A percentile compares a stretch with the other conserved stretches of the same genome.
Conservation (phyloP, 1,284 basidiomycete species). For the Cryptococcus hybrid region DNA sequence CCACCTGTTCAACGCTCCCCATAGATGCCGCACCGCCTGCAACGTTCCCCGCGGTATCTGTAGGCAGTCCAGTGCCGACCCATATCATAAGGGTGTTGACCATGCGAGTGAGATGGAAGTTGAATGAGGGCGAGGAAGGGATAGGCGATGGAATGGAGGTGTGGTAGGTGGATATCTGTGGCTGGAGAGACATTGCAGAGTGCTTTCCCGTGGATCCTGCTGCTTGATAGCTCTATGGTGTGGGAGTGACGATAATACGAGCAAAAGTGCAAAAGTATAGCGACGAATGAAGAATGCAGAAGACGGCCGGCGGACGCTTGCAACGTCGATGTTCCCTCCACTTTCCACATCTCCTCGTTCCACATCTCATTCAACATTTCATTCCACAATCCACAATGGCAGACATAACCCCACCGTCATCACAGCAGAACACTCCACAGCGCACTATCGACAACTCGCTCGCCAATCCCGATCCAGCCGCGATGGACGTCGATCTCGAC, state of each 20-base stretch:
- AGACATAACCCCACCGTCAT: not conserved
- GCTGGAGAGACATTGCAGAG: too few species aligned
- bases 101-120: conserved; percentile 66
- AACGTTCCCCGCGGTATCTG: conserved; percentile 2
- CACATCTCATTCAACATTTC: too few species aligned
- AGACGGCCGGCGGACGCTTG: too few species aligned
- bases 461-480: conserved; percentile 8
- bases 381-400: not conserved
- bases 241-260: too few species aligned
- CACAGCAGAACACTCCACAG: not conserved
- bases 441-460: conserved; percentile 5
- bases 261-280: too few species aligned
- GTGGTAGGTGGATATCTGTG: conserved; percentile 18
- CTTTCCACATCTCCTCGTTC: too few species aligned
- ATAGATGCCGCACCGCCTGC: not conserved
- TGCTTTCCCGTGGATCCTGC: too few species aligned
- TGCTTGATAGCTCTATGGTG: too few species aligned
- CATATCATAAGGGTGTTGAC: conserved; percentile 77
- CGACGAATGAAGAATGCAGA: too few species aligned
- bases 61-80: conserved; percentile 60
- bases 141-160: conserved; percentile 32
- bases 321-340: too few species aligned
- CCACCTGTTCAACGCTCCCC: conserved; percentile 31
- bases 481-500: conserved; percentile 4
- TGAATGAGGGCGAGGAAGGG: conserved; percentile 58